Percentiles rank a stretch among this genome's conserved stretches.
phyloP scores from a whole-genome alignment of 371 early-diverging fungal species.

The Mucor racemosus region DNA sequence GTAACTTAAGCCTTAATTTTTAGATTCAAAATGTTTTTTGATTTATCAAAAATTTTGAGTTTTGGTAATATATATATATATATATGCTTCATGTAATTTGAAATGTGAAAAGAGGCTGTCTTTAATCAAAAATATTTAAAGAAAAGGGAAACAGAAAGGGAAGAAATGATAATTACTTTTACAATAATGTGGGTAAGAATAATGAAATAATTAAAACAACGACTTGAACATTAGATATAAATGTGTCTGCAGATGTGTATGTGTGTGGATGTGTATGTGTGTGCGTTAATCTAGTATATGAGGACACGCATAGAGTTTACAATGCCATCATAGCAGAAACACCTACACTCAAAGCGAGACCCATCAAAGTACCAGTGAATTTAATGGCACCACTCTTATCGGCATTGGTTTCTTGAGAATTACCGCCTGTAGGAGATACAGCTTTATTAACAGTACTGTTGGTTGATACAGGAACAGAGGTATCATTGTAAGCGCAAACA shows the following conservation, averaged over 20 bases:
- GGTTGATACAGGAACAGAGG: constrained; percentile 47
- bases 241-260: neutral
- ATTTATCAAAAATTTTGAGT: too few species aligned
- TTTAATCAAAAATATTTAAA: too few species aligned
- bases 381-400: constrained; percentile 5
- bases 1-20: too few species aligned
- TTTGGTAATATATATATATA: too few species aligned
- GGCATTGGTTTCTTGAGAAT: neutral
- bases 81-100: too few species aligned
- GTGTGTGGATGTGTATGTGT: neutral
- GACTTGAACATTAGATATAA: neutral
- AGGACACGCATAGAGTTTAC: neutral
- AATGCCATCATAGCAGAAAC: constrained; percentile 15
- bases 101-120: too few species aligned
- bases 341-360: constrained; percentile 14
- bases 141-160: too few species aligned
- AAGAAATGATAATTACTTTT: neutral
- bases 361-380: neutral
- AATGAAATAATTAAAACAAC: neutral
- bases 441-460: constrained; percentile 17
- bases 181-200: constrained; percentile 4
- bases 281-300: neutral
- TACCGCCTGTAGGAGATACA: constrained; percentile 3
- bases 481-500: constrained; percentile 58
- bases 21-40: too few species aligned